Evolutionary conservation across 805 yeast species (phyloP).

Genomic region (Wickerhamomyces bisporus): DNA sequence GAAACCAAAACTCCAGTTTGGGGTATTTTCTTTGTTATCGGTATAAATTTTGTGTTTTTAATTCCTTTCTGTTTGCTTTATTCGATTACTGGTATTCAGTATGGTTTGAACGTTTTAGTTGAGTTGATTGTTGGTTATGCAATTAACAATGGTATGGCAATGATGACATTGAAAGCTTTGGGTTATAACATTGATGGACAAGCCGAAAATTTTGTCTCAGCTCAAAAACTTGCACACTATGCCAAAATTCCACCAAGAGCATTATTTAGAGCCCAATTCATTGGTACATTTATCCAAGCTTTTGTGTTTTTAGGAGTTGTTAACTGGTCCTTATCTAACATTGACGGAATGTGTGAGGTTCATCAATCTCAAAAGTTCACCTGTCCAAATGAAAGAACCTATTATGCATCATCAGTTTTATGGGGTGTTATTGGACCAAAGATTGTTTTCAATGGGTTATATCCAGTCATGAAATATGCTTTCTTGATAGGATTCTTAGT

Average conservation of each 20-base stretch:
- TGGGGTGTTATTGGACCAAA: slow-evolving; percentile 56
- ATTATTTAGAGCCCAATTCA: slow-evolving; percentile 42
- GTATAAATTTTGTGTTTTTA: slow-evolving; percentile 43
- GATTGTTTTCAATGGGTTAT: slow-evolving; percentile 49
- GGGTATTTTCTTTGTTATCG: slow-evolving; percentile 51
- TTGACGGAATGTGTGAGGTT: slow-evolving; percentile 30
- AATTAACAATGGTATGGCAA: slow-evolving; percentile 47
- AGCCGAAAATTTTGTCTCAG: slow-evolving; percentile 56
- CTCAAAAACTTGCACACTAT: slow-evolving; percentile 40
- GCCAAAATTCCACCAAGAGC: slow-evolving; percentile 56
- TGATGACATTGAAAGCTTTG: slow-evolving; percentile 45
- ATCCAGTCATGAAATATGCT: slow-evolving; percentile 60
- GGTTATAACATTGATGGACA: slow-evolving; percentile 60
- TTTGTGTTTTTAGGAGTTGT: slow-evolving; percentile 28
- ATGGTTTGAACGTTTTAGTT: slow-evolving; percentile 48
- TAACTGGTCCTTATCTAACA: slow-evolving; percentile 31
- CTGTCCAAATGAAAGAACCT: slow-evolving; percentile 36
- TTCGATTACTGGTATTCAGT: slow-evolving; percentile 42
- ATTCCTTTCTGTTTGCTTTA: slow-evolving; percentile 46
- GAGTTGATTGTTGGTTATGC: slow-evolving; percentile 56
- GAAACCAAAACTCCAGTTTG: slow-evolving; percentile 51
- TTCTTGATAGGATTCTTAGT: slow-evolving; percentile 50
- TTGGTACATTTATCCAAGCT: slow-evolving; percentile 28
- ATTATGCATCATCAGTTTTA: slow-evolving; percentile 36
- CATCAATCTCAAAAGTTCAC: slow-evolving; percentile 34